Percentiles rank a stretch among this genome's conserved stretches.
These are phyloP conservation scores for Crucihimalaya himalaica DNA, from an alignment of 345 rosid species.

Conservation along the genomic window DNA sequence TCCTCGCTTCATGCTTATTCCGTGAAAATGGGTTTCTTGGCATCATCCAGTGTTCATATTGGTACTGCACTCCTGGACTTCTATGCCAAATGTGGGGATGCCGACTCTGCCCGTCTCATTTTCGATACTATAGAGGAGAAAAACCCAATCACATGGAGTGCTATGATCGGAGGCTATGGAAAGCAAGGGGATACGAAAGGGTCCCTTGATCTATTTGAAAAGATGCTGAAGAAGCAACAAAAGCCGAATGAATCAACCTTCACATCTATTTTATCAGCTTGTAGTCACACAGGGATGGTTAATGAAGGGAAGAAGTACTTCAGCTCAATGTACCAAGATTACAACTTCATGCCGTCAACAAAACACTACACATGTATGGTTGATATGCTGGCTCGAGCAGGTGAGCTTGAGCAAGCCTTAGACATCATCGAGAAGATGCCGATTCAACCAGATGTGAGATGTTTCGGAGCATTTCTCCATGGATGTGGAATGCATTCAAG, in stretches of 20 bases:
- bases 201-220: slow-evolving; percentile 56
- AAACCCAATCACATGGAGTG: slow-evolving; percentile 79
- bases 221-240: slow-evolving; percentile 61
- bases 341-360: slow-evolving; percentile 62
- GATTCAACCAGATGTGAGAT: slow-evolving; percentile 54
- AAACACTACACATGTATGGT: slow-evolving; percentile 83
- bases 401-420: slow-evolving; percentile 82
- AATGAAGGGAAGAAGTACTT: slow-evolving; percentile 75
- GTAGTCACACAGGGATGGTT: slow-evolving; percentile 77
- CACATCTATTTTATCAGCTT: slow-evolving; percentile 72
- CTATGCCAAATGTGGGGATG: slow-evolving; percentile 80
- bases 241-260: slow-evolving; percentile 70
- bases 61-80: slow-evolving; percentile 85
- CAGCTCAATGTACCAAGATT: slow-evolving; percentile 59
- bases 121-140: slow-evolving; percentile 58
- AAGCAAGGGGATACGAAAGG: slow-evolving; percentile 55
- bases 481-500: slow-evolving; percentile 87
- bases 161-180: slow-evolving; percentile 83
- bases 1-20: slow-evolving; percentile 72
- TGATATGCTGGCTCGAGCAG: slow-evolving; percentile 85
- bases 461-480: slow-evolving; percentile 81
- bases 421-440: slow-evolving; percentile 74
- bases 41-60: slow-evolving; percentile 58
- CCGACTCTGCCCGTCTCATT: slow-evolving; percentile 61
- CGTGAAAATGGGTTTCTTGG: slow-evolving; percentile 51